Base-by-base conservation (phyloP, 2,329 filamentous ascomycete species). In the Monosporascus sp. region DNA sequence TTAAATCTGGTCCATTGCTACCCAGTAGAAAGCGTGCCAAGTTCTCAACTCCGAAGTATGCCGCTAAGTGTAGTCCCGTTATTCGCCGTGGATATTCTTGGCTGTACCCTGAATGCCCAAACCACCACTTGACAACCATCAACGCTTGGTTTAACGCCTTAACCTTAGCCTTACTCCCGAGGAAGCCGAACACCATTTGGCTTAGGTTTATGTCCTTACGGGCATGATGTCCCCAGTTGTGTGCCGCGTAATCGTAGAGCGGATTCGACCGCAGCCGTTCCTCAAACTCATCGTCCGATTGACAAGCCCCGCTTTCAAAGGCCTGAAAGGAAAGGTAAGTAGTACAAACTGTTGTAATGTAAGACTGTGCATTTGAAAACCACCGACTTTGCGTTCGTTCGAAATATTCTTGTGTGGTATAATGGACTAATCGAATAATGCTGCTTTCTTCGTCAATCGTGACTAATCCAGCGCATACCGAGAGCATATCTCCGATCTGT, bases 351-450 rank as follows among this genome's bases (percentile, higher is more conserved):
- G 37, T 52, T 2, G 60, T 50, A 15, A 75, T 62, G 5, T 68
- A 25, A 0, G 3, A 18, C 8, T 71, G 50, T 0, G 62, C 65
- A 47, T 62, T 36, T 2, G 62, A 63, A 48, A 76, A 68, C 62
- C 67, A 71, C 3, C 45, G 25, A 0, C n/a, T 31, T 14, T 53
- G 50, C 1, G 55, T 68, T 20, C 27, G 27, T 2, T 31, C 27
- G 27, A 79, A 69, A 56, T 74, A 79, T 39, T 77, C 68, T 44
- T 77, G 70, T 1, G 74, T 65, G 0, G 76, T 78, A 51, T 74
- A 73, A 55, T 79, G 75, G 3, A 75, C 71, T 0, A 78, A 55
- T 3, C 72, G 66, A 11, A 78, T 61, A 25, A 70, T 62, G 18
- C 62, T 47, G 47, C 65, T 76, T 44, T 71, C 56, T 45, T 70